A percentile compares a stretch with the other conserved stretches of the same genome.
These are phyloP conservation scores for Sclerospora graminicola DNA, from an alignment of 352 stramenopile species.

Conservation along the genomic window DNA sequence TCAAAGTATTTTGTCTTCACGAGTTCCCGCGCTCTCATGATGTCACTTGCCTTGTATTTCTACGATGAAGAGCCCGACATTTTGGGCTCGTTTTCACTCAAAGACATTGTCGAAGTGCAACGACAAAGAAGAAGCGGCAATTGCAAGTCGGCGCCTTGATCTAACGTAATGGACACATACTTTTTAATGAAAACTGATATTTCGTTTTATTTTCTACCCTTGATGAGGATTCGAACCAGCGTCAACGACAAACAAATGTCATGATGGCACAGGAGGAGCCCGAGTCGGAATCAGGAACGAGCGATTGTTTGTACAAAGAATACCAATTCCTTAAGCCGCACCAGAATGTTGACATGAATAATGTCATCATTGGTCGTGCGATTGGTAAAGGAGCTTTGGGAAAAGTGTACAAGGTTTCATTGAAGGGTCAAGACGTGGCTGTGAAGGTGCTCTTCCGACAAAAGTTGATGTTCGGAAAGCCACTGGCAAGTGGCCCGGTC, in stretches of 20 bases:
- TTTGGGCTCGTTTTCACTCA: slow-evolving; percentile 66
- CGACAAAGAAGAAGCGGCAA: slow-evolving; percentile 58
- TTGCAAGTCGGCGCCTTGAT: slow-evolving; percentile 38
- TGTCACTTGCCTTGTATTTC: slow-evolving; percentile 73
- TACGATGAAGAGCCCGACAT: slow-evolving; percentile 86
- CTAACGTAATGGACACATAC: too few relatives aligned
- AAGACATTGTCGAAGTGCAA: slow-evolving; percentile 73
- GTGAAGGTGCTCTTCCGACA: slow-evolving; percentile 73
- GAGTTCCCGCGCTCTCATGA: slow-evolving; percentile 61
- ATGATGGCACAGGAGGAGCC: slow-evolving; percentile 18
- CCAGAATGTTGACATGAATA: slow-evolving; percentile 47
- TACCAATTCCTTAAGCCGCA: slow-evolving; percentile 27
- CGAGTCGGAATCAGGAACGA: slow-evolving; percentile 10
- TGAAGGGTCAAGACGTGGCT: slow-evolving; percentile 42
- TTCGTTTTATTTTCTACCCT: slow-evolving; percentile 41
- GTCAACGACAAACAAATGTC: slow-evolving; percentile 19
- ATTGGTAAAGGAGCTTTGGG: slow-evolving; percentile 76
- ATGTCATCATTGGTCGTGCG: slow-evolving; percentile 41
- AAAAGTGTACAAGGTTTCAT: slow-evolving; percentile 61
- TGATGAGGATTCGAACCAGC: slow-evolving; percentile 15
- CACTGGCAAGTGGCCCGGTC: too few relatives aligned
- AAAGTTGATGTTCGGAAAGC: too few relatives aligned
- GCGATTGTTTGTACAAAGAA: slow-evolving; percentile 1
- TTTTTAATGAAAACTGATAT: slow-evolving; percentile 59
- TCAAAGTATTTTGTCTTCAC: slow-evolving; percentile 85